Conservation (phyloP, 2,329 filamentous ascomycete species). For the Zymoseptoria brevis region DNA sequence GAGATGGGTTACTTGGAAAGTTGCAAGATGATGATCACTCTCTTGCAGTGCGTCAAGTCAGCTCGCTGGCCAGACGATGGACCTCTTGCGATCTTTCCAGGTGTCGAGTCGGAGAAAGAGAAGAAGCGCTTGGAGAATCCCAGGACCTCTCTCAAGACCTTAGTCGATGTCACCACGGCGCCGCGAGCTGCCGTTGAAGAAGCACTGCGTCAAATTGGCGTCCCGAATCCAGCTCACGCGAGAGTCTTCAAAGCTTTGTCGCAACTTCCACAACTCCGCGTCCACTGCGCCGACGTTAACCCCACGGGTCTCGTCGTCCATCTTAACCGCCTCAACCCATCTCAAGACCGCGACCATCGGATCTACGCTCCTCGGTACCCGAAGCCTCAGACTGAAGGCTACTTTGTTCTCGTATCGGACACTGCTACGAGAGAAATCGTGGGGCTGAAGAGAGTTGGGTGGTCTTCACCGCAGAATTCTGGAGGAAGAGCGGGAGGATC, state of each 20-base stretch:
- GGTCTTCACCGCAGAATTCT: conserved; percentile 43
- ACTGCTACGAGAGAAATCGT: conserved; percentile 64
- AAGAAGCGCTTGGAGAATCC: conserved; percentile 35
- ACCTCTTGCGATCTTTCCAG: conserved; percentile 70
- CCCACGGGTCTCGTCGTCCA: conserved; percentile 55
- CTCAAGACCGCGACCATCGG: conserved; percentile 57
- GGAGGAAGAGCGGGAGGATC: conserved; percentile 11
- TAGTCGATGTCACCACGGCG: conserved; percentile 35
- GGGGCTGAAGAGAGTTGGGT: conserved; percentile 77
- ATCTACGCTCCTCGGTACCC: conserved; percentile 86
- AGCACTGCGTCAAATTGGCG: conserved; percentile 43
- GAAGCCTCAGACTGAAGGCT: conserved; percentile 90
- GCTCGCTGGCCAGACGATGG: conserved; percentile 84
- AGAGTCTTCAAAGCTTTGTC: conserved; percentile 54
- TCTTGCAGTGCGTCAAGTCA: conserved; percentile 87
- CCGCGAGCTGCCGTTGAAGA: conserved; percentile 25
- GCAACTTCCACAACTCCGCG: conserved; percentile 59
- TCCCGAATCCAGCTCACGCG: conserved; percentile 39
- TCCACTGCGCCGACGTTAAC: conserved; percentile 55
- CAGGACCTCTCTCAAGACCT: conserved; percentile 25
- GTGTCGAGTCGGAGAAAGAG: conserved; percentile 46
- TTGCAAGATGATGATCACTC: conserved; percentile 69
- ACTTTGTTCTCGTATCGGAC: conserved; percentile 73
- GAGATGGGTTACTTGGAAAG: conserved; percentile 78
- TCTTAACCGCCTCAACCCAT: conserved; percentile 59